Conservation (phyloP, 208 protist genomes). For the Herpetomonas tarakana region DNA sequence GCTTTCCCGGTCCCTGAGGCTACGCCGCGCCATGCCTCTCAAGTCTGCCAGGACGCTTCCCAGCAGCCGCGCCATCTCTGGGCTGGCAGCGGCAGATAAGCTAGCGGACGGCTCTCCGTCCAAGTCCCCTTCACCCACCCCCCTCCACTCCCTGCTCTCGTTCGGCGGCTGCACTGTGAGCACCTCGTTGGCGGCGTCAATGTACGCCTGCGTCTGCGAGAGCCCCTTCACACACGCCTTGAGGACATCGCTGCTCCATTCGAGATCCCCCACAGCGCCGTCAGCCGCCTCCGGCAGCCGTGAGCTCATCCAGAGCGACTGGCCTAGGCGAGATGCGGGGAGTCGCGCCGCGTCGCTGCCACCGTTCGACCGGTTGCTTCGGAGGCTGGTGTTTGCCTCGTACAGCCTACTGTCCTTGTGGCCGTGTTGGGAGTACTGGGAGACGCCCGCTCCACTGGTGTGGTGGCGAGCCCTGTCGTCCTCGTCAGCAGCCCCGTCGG, state of each 20-base stretch:
- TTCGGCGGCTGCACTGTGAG: conserved; percentile 6
- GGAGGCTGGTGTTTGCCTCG: too few species aligned
- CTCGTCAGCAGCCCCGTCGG: background rate
- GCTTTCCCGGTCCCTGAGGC: conserved; percentile 31
- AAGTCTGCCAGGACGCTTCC: conserved; percentile 38
- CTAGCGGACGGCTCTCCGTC: background rate
- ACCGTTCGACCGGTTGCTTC: too few species aligned
- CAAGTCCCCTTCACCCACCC: background rate
- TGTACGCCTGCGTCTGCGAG: conserved; percentile 18
- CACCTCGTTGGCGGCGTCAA: conserved; percentile 10
- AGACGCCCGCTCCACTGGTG: background rate
- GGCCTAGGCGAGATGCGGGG: background rate
- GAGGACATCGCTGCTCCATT: conserved; percentile 61
- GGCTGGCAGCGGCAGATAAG: conserved; percentile 13
- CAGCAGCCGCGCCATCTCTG: conserved; percentile 35
- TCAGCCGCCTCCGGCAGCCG: background rate
- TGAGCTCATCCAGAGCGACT: background rate
- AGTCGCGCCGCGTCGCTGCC: background rate
- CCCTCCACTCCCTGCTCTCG: background rate
- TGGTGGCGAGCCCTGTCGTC: background rate
- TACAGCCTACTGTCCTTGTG: too few species aligned
- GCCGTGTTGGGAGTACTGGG: background rate
- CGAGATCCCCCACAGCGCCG: conserved; percentile 26
- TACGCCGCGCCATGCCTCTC: conserved; percentile 19
- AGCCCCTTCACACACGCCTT: conserved; percentile 50